Evolutionary conservation across 2,329 filamentous ascomycete genomes (phyloP).

Genomic region (Sordariomycetes sp.): DNA sequence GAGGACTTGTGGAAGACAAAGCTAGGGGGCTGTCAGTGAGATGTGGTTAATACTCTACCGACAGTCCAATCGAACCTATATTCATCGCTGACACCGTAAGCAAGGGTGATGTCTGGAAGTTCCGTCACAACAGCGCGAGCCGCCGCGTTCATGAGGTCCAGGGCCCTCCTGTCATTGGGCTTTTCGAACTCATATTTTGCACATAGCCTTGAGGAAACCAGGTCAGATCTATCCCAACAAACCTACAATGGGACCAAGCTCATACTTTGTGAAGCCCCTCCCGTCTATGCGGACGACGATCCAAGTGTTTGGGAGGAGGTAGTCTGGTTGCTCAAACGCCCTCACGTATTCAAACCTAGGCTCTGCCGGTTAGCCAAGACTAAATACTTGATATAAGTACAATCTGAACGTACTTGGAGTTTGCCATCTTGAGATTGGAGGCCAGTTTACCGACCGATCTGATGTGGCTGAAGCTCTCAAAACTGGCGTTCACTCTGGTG

Average conservation of each 20-base stretch:
- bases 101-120: constrained; percentile 72
- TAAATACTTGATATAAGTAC: not conserved
- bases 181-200: constrained; percentile 76
- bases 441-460: not conserved
- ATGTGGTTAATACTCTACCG: no score
- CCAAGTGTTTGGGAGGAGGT: constrained; percentile 82
- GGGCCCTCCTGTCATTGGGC: constrained; percentile 77
- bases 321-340: constrained; percentile 71
- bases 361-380: not conserved
- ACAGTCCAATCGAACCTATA: constrained; percentile 44
- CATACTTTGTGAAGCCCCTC: constrained; percentile 84
- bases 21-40: constrained; percentile 25
- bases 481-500: not conserved
- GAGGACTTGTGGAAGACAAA: constrained; percentile 82
- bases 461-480: not conserved
- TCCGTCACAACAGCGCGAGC: constrained; percentile 76
- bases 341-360: constrained; percentile 87
- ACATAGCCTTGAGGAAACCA: constrained; percentile 48
- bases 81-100: constrained; percentile 91
- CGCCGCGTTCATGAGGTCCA: constrained; percentile 89
- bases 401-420: constrained; percentile 31
- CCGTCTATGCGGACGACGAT: constrained; percentile 91
- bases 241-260: not conserved
- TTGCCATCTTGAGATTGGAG: constrained; percentile 27
- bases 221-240: not conserved